A percentile compares a stretch with the other conserved stretches of the same genome.
These are phyloP conservation scores for Podaxis sp. DNA, from an alignment of 768 basidiomycete genomes.

Conservation along the genomic window DNA sequence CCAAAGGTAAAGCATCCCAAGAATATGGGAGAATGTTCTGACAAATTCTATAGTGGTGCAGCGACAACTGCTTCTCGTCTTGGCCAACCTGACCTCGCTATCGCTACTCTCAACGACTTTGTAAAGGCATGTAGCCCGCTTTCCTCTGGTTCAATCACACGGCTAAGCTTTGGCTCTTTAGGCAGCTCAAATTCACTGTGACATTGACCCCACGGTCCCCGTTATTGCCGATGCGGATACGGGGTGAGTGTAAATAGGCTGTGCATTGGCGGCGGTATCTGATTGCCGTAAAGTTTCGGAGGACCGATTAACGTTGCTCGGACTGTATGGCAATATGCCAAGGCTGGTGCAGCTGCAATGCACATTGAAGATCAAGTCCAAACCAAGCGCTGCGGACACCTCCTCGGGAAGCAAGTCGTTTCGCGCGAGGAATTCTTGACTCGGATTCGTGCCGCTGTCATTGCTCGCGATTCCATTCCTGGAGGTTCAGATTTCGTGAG, in stretches of 20 bases:
- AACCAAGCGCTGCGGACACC: conserved; percentile 78
- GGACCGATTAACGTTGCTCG: conserved; percentile 75
- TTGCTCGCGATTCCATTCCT: conserved; percentile 73
- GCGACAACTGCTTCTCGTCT: conserved; percentile 79
- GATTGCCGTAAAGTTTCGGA: conserved; percentile 45
- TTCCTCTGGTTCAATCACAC: not conserved
- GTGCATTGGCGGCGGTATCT: not conserved
- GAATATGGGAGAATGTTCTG: not conserved
- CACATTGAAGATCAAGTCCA: conserved; percentile 86
- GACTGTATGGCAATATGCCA: conserved; percentile 68
- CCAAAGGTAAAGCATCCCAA: conserved; percentile 49
- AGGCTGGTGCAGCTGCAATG: conserved; percentile 68
- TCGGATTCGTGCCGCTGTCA: conserved; percentile 74
- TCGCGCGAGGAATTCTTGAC: conserved; percentile 74
- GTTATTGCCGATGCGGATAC: conserved; percentile 83
- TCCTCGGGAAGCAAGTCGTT: conserved; percentile 80
- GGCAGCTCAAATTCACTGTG: conserved; percentile 70
- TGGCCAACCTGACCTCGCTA: conserved; percentile 77
- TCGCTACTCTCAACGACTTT: conserved; percentile 77
- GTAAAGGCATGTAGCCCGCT: conserved; percentile 42
- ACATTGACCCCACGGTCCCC: conserved; percentile 59
- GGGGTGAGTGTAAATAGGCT: conserved; percentile 39
- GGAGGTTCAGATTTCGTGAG: conserved; percentile 70
- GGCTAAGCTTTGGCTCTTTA: conserved; percentile 18
- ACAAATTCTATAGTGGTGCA: conserved; percentile 48